Evolutionary conservation across 1,284 basidiomycete genomes (phyloP), one percentile per base, ranked within the genome.

Genomic region (Sphagnurus paluster): DNA sequence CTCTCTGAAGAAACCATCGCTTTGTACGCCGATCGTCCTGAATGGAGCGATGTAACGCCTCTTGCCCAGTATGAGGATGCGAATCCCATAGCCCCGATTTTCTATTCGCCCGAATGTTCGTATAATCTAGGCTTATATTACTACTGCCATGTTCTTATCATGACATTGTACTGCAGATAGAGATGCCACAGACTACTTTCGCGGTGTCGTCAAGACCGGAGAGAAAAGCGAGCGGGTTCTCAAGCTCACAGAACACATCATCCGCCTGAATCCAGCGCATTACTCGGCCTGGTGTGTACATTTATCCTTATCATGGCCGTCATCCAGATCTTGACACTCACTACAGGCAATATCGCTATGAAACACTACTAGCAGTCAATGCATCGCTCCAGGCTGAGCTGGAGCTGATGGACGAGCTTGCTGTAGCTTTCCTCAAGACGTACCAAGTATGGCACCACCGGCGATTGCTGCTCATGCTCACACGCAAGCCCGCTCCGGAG

Each of bases 401-500:
- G 8, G 69, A 71, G 42, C 74, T 93, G 40, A 92, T 96, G 82
- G 88, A 95, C 67, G 82, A 84, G 53, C 77, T 95, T 48, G 88
- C 92, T 23, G 76, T 86, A 54, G 76, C 79, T 52, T 85, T 84
- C 65, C 78, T 96, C 60, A 98, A 98, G 72, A 91, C 85, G 10
- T 98, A 98, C 66, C 94, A 98, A 74, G 93, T 97, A 36, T 98
- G 94, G 94, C 94, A 98, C 68, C 93, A 98, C 63, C 90, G 94
- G 17, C 85, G 92, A 1, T 79, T 93, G 19, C 77, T 98, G 29
- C 77, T 90, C 49, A 79, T 79, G 33, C 63, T 72, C 38, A 75
- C 81, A 37, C 71, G 75, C 44, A 68, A 76, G 36, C 76, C 84
- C 0, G 62, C 55, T 5, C 72, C 69, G 2, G 94, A 98, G 66